Base-by-base conservation (phyloP, 805 yeast genomes). In the Sungouiozyma ichnusensis region DNA sequence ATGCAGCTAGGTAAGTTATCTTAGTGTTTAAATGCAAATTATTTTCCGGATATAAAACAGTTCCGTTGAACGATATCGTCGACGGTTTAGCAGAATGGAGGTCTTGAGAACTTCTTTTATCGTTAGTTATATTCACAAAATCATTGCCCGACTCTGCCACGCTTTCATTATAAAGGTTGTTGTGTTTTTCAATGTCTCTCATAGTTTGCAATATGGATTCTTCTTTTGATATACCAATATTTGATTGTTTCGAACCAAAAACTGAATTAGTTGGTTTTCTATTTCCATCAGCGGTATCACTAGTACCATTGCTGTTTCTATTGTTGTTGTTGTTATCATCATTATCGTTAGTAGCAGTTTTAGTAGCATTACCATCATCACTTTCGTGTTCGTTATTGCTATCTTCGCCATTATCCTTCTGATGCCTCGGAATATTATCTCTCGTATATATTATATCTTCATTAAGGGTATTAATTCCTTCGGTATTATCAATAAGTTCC, bases 401-500 rank as follows among this genome's bases (percentile, higher is more conserved):
- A 3, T 36, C 32, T 15, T 36, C 38, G 3, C 17, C 24, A 18
- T 20, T 16, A 11, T 18, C 36, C 13, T 11, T 27, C 15, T 45
- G 44, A n/a, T 35, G 27, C n/a, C 43, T 44, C 6, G 33, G 17
- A 16, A 54, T 39, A 31, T 44, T 50, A 39, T 50, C 54, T 17
- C 52, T 49, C 18, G 62, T 58, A 46, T 57, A 60, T 31, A 64
- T 53, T 33, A 54, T 48, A 42, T 64, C 67, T 33, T 51, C 49
- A 33, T 49, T 36, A 16, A 18, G 18, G 3, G 42, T 33, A 31
- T 33, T 16, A 32, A 57, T 59, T 38, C 69, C 74, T 18, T 69
- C 74, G 11, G 11, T 11, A 35, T 61, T 66, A 43, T 82, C 94
- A 4, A 85, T 71, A n/a, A 83, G 59, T 54, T 83, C 88, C 47